Evolutionary conservation across 2,329 filamentous ascomycete genomes (phyloP), one percentile per base, ranked within the genome.

Genomic region (Ambrosiella beaveri): DNA sequence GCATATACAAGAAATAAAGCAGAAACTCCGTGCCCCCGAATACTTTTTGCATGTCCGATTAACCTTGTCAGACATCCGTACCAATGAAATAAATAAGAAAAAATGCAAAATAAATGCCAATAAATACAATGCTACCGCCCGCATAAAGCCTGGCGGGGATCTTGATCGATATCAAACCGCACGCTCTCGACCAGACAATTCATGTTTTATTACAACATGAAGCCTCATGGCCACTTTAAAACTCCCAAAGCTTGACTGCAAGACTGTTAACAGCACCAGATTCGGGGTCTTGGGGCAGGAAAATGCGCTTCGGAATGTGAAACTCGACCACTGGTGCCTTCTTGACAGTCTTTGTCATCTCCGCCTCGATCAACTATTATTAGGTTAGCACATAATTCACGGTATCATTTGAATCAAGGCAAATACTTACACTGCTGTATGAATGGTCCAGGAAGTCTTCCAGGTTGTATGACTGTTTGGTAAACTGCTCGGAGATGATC

Each of bases 381-480:
- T 36, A 8, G 11, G 44, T 56, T 56, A 54, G 55, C 15, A 13
- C 36, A n/a, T 50, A 41, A 13, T 17, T 12, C 13, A 1, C 7
- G 13, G 7, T 13, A 7, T 40, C 17, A 19, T 39, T 1, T 9
- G 19, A 15, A 19, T 11, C 17, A 40, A 13, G 7, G 7, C 37
- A 40, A 36, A 11, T 5, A 78, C 79, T 76, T 77, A 85, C 84
- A 67, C 81, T 87, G 65, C 75, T 80, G 70, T 97, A 98, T 0
- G 88, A 91, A 68, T 97, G 89, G 67, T 98, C 93, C 53, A 97
- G 72, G 70, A 98, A 98, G 67, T 98, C 93, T 67, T 98, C 93
- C n/a, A 96, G 72, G 64, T 89, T 93, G 70, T 97, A 98, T 2
- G 85, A 79, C 64, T 89, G 84, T 72, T 98, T 98, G 1, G 93